Conservation (phyloP, 495 filamentous ascomycete species). For the Wilcoxina mikolae region DNA sequence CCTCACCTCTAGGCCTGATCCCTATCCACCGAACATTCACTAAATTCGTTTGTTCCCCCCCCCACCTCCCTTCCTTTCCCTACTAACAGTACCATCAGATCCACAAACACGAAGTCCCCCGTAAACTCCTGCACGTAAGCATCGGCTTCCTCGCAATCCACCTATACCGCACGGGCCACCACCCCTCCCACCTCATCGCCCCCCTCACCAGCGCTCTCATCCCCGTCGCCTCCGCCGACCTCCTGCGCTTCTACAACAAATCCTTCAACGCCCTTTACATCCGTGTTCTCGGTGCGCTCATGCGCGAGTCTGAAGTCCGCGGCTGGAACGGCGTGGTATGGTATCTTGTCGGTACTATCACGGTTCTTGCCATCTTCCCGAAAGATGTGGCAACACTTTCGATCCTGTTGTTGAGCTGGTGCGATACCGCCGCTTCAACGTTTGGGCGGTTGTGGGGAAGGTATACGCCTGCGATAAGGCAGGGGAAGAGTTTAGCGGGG, state of each 20-base stretch:
- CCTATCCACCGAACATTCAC: conserved; percentile 73
- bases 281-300: conserved; percentile 64
- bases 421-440: conserved; percentile 90
- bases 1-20: conserved; percentile 83
- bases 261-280: conserved; percentile 82
- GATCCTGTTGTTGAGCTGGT: conserved; percentile 86
- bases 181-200: conserved; percentile 61
- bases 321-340: conserved; percentile 95
- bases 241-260: conserved; percentile 64
- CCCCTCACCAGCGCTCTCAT: conserved; percentile 67
- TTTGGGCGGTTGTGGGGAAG: conserved; percentile 77
- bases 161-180: conserved; percentile 62
- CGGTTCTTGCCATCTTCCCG: conserved; percentile 70
- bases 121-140: conserved; percentile 70
- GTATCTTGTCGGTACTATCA: conserved; percentile 82
- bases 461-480: conserved; percentile 69
- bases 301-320: conserved; percentile 87
- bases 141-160: conserved; percentile 86
- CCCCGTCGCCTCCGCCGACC: conserved; percentile 73
- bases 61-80: background rate
- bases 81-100: conserved; percentile 26
- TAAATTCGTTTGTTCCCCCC: conserved; percentile 39
- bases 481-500: conserved; percentile 82
- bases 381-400: conserved; percentile 89
- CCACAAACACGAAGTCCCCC: conserved; percentile 63